Base-by-base conservation (phyloP, 768 basidiomycete species). In the Agaricus blazei region DNA sequence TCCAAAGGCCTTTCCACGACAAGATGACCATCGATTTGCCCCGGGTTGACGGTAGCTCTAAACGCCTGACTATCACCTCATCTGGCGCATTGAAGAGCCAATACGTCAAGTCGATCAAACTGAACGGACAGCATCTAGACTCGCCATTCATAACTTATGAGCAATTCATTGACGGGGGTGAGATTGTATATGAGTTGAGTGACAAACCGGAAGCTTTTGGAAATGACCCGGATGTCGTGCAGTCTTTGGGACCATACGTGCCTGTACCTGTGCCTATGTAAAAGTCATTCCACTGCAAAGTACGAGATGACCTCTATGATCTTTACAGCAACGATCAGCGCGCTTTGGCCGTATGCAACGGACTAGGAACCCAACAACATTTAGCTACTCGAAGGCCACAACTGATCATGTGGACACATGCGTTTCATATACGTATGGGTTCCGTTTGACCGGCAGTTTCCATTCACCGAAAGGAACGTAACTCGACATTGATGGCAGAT, bases 101-200 rank as follows among this genome's bases (percentile, higher is more conserved):
- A 0, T 91, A 85, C 62, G 72, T 93, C 53, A 78, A 78, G 49
- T 77, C 78, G 0, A 61, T 91, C 37, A 76, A 65, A 0, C 65
- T 92, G 9, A 79, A 92, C 60, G 86, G 84, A 0, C 61, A 62
- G 3, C 31, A 48, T 7, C 61, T 82, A 9, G 60, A 65, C 0
- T 60, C 56, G 3, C 84, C 87, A 0, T 62, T 86, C 36, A 76
- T 92, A 29, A 66, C 54, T 11, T 88, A 92, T 59, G 75, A 75
- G n/a, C 74, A 87, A 49, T 77, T 90, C 19, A 68, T 68, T 7
- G 59, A 68, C 3, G 87, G 88, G 0, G 85, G 80, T 0, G 67
- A 75, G 6, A 66, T 90, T 12, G 72, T 71, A 37, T 90, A 88
- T 60, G 78, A 81, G 61, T 88, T 91, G 88, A 82, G 77, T 48